phyloP scores from a whole-genome alignment of 169 alveolate species.

The Plasmodium sp. region DNA sequence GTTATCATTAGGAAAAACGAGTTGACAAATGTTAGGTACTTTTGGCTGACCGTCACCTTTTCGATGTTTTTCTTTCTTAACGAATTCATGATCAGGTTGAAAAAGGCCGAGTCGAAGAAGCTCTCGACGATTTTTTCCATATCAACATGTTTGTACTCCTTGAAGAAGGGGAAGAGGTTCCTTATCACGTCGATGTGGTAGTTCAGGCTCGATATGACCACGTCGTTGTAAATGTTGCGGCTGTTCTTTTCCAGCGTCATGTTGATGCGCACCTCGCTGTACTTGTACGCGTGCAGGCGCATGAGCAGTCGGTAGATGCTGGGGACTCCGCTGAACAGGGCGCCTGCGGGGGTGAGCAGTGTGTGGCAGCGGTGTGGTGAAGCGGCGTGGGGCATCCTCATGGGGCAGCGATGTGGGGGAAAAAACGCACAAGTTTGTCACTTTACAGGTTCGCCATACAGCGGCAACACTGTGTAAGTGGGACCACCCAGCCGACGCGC shows the following conservation, averaged over 20 bases:
- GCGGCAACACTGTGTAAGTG: background rate
- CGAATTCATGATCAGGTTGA: slow-evolving; percentile 34
- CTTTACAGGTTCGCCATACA: too few species aligned
- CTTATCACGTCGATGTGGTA: slow-evolving; percentile 49
- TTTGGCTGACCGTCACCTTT: slow-evolving; percentile 19
- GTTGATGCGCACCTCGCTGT: slow-evolving; percentile 34
- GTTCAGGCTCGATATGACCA: slow-evolving; percentile 42
- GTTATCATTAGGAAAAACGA: slow-evolving; percentile 69
- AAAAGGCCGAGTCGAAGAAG: slow-evolving; percentile 49
- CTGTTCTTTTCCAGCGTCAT: slow-evolving; percentile 21
- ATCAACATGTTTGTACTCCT: slow-evolving; percentile 45
- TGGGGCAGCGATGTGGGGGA: too few species aligned
- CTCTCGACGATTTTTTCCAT: slow-evolving; percentile 65
- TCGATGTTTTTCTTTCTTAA: slow-evolving; percentile 41
- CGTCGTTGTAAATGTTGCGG: slow-evolving; percentile 47
- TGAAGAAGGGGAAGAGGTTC: slow-evolving; percentile 55
- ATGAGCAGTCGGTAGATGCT: slow-evolving; percentile 66
- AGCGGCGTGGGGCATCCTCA: background rate
- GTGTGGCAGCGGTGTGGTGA: background rate
- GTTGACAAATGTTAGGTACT: slow-evolving; percentile 45
- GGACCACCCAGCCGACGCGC: background rate
- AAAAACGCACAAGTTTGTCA: background rate
- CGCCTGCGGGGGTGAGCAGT: slow-evolving; percentile 1
- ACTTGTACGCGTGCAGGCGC: slow-evolving; percentile 58
- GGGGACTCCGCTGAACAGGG: slow-evolving; percentile 65